phyloP scores from a whole-genome alignment of 2,329 filamentous ascomycete species.

The Cylindrodendrum hubeiense region DNA sequence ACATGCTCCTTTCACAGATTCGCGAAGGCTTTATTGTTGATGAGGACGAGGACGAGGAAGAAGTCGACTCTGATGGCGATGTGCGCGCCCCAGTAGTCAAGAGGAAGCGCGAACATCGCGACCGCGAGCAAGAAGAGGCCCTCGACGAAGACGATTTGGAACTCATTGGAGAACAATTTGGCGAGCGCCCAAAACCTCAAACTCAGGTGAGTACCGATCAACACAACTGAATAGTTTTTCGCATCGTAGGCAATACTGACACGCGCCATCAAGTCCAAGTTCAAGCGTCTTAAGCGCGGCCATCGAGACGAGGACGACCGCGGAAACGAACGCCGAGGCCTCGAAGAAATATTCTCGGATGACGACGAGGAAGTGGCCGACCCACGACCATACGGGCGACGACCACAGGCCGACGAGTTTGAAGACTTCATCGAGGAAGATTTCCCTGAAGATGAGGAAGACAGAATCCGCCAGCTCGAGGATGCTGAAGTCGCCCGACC shows the following conservation, averaged over 20 bases:
- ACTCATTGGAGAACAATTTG: slow-evolving; percentile 87
- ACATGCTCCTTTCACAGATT: slow-evolving; percentile 66
- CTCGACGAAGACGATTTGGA: slow-evolving; percentile 97
- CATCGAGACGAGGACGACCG: slow-evolving; percentile 81
- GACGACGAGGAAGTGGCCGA: slow-evolving; percentile 83
- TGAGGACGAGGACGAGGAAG: slow-evolving; percentile 85
- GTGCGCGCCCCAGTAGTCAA: slow-evolving; percentile 69
- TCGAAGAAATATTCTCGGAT: slow-evolving; percentile 95
- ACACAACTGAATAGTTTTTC: neutral
- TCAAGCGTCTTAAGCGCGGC: slow-evolving; percentile 96
- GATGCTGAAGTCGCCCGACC: slow-evolving; percentile 91
- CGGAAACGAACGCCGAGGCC: slow-evolving; percentile 74
- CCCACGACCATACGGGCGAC: slow-evolving; percentile 64
- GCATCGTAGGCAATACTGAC: slow-evolving; percentile 6
- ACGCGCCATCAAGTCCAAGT: slow-evolving; percentile 77
- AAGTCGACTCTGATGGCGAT: slow-evolving; percentile 68
- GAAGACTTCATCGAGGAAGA: slow-evolving; percentile 98
- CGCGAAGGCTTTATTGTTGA: slow-evolving; percentile 97
- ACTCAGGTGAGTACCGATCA: slow-evolving; percentile 72
- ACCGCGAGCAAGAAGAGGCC: slow-evolving; percentile 87
- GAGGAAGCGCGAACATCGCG: slow-evolving; percentile 80
- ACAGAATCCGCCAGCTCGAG: slow-evolving; percentile 80
- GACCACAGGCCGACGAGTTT: slow-evolving; percentile 81
- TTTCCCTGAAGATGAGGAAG: slow-evolving; percentile 87
- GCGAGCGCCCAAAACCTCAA: slow-evolving; percentile 70